Conservation (phyloP, 2,329 filamentous ascomycete genomes). For the Daldinia eschscholtzii region DNA sequence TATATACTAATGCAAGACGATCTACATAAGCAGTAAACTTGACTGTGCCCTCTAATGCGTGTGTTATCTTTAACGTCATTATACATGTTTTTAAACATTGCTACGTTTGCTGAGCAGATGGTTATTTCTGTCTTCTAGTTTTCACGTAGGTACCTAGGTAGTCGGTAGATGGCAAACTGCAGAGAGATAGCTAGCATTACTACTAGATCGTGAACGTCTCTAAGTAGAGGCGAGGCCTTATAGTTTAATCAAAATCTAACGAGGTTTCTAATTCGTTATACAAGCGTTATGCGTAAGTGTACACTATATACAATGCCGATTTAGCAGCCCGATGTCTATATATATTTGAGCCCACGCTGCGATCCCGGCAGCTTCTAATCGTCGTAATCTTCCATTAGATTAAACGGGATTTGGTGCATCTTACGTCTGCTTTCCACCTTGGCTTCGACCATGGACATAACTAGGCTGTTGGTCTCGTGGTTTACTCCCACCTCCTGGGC, state of each 20-base stretch:
- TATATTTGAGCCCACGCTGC: conserved; percentile 11
- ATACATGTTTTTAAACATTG: background rate
- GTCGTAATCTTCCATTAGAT: background rate
- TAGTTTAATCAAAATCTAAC: conserved; percentile 8
- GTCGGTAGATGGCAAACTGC: background rate
- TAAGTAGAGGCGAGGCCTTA: background rate
- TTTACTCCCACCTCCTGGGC: conserved; percentile 80
- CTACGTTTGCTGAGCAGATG: background rate
- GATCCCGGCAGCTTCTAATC: background rate
- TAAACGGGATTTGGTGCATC: background rate
- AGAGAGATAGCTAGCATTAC: too few species aligned
- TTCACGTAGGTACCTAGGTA: background rate
- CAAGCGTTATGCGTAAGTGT: conserved; percentile 26
- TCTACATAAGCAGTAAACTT: background rate
- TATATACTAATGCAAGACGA: background rate
- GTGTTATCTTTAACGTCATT: background rate
- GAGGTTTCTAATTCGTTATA: conserved; percentile 30
- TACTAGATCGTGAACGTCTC: background rate
- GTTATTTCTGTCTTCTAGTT: background rate
- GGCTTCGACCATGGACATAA: conserved; percentile 79
- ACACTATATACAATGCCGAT: conserved; percentile 31
- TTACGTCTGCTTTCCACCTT: conserved; percentile 62
- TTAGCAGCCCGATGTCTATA: conserved; percentile 13
- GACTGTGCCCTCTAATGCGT: background rate
- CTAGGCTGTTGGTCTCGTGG: conserved; percentile 78